Evolutionary conservation across 495 filamentous ascomycete genomes (phyloP), one percentile per base, ranked within the genome.

Genomic region (Xylaria longipes): DNA sequence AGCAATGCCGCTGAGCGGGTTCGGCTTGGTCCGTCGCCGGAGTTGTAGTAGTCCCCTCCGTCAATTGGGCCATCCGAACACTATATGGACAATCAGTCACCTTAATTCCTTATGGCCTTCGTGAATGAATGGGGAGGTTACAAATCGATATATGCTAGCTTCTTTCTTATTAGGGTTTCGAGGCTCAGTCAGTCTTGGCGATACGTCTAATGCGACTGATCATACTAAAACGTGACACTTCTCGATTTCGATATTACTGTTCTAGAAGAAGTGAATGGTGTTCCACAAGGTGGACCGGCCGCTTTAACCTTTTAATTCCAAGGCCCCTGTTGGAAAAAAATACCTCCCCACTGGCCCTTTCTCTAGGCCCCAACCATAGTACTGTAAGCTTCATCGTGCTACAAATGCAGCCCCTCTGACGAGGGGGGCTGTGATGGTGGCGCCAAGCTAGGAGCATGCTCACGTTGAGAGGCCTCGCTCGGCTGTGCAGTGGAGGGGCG

Each of bases 1-100:
- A 82, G 71, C 82, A 83, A 29, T 82, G 82, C 45, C 27, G 58
- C 31, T 57, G 67, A 50, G 31, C 0, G 1, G 56, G 29, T n/a
- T 48, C 45, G 14, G 61, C 35, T 15, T 4, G 17, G 54, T 22
- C 5, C 27, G 57, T 37, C n/a, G 54, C 41, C 43, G 60, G 25
- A 41, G 46, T 25, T 31, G 58, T 45, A 14, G n/a, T 1, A n/a
- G 37, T 17, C 31, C 50, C 31, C 15, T 70, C 58, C 35, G 33
- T 48, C 35, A 25, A 29, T 33, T 56, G 45, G 7, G 48, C 31
- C 58, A 56, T 63, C 27, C 43, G 15, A 31, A 9, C 11, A 31
- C 45, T 56, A 20, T 29, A 43, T 63, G 7, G 9, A 25, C n/a
- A 62, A 43, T 62, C 37, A 43, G 29, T 27, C 35, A 17, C 22